phyloP scores from a whole-genome alignment of 148 eudicot species.

The Silene conica region DNA sequence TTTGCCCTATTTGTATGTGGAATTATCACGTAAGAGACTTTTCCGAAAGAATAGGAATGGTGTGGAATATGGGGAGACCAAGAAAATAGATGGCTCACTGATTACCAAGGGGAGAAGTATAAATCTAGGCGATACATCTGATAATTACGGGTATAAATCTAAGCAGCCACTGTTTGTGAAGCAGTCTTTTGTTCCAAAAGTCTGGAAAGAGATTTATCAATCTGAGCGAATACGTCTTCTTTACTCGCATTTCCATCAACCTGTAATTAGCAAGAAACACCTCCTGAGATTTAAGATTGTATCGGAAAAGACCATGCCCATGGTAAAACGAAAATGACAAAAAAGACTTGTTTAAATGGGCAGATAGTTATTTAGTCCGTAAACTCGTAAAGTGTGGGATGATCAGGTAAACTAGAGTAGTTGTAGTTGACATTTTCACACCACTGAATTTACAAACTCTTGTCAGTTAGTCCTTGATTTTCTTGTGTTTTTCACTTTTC shows the following conservation, averaged over 20 bases:
- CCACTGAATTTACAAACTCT: background rate
- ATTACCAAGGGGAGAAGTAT: background rate
- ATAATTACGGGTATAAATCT: constrained; percentile 4
- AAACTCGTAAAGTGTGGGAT: background rate
- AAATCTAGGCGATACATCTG: background rate
- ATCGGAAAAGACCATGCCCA: background rate
- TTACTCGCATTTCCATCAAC: constrained; percentile 64
- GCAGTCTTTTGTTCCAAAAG: constrained; percentile 37
- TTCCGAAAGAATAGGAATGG: constrained; percentile 19
- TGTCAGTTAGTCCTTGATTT: too few species aligned
- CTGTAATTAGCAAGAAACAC: constrained; percentile 36
- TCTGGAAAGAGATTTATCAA: constrained; percentile 51
- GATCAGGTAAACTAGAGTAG: background rate
- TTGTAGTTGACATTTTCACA: background rate
- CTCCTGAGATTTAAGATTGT: background rate
- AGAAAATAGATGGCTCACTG: background rate
- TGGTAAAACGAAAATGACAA: background rate
- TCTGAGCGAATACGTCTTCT: constrained; percentile 70
- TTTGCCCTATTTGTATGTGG: background rate
- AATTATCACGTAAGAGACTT: background rate
- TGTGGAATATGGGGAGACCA: background rate
- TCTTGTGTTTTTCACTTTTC: too few species aligned
- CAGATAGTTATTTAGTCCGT: background rate
- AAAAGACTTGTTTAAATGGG: background rate
- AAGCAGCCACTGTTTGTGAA: constrained; percentile 43